Base-by-base conservation (phyloP, 805 yeast genomes). In the Candida caryicola region DNA sequence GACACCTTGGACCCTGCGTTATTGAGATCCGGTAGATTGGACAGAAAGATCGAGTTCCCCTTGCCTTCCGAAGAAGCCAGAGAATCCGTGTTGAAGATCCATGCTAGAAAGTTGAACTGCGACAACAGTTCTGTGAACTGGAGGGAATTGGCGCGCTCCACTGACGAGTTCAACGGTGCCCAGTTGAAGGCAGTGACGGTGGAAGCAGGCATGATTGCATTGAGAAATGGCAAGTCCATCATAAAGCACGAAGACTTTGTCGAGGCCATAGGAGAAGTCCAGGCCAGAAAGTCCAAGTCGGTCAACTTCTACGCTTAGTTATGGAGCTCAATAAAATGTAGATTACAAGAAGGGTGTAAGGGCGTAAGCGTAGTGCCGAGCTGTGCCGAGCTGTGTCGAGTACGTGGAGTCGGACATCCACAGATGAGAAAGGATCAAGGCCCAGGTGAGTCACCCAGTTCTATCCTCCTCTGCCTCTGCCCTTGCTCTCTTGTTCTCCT, bases 121-220 rank as follows among this genome's bases (percentile, higher is more conserved):
- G 96, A 88, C 61, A 67, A 66, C 51, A 83, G 79, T 43, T 81
- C 85, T 28, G 89, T 93, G 47, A 93, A 93, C 69, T 93, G 99
- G 99, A 86, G 89, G 64, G 99, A 93, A 70, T 77, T 93, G 59
- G 98, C 99, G 3, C 79, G 99, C 60, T 86, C 96, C 5, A 93
- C 99, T 0, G 99, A 93, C 63, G 99, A 93, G 66, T 93, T 93
- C 65, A 93, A 93, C 58, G 99, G 99, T 59, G 99, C 99, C 1
- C 99, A 93, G 67, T 74, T 93, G 60, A 93, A 93, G 70, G 99
- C 99, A 2, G 99, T 93, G 30, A 90, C 97, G 5, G 99, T 93
- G 16, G 99, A 93, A 64, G 99, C 99, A 5, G 99, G 99, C 59
- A 93, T 93, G 99, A 93, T 93, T 66, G 99, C 99, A 2, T 74